phyloP scores from a whole-genome alignment of 2,329 filamentous ascomycete genomes.

The Xylariales sp. region DNA sequence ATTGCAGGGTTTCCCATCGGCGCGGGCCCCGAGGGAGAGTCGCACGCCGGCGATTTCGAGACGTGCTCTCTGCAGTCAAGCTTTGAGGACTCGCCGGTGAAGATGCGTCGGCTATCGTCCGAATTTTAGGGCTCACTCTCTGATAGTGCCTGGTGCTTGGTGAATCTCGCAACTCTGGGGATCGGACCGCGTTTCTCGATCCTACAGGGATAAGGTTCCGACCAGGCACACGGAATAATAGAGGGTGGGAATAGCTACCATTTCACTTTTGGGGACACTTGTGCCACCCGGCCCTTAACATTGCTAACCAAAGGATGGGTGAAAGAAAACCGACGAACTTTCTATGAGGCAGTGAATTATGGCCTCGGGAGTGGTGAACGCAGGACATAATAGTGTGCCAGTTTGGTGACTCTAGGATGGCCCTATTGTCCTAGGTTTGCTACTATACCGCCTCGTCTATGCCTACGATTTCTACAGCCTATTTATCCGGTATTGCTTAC shows the following conservation, averaged over 20 bases:
- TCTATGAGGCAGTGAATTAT: background rate
- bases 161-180: background rate
- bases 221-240: background rate
- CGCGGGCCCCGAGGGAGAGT: slow-evolving; percentile 55
- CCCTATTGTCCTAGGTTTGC: no score
- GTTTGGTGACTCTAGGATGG: background rate
- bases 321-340: background rate
- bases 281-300: background rate
- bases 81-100: slow-evolving; percentile 3
- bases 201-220: background rate
- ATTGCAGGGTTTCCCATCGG: slow-evolving; percentile 56
- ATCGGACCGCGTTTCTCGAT: background rate
- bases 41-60: slow-evolving; percentile 50
- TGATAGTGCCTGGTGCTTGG: background rate
- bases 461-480: background rate
- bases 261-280: no score
- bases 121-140: slow-evolving; percentile 20
- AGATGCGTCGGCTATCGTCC: slow-evolving; percentile 20
- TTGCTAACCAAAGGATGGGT: background rate
- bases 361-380: no score
- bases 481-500: background rate
- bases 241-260: background rate
- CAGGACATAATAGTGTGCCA: no score
- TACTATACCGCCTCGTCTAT: background rate
- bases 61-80: slow-evolving; percentile 39